Conservation (phyloP, 2,329 filamentous ascomycete species). For the Apiospora pterosperma region DNA sequence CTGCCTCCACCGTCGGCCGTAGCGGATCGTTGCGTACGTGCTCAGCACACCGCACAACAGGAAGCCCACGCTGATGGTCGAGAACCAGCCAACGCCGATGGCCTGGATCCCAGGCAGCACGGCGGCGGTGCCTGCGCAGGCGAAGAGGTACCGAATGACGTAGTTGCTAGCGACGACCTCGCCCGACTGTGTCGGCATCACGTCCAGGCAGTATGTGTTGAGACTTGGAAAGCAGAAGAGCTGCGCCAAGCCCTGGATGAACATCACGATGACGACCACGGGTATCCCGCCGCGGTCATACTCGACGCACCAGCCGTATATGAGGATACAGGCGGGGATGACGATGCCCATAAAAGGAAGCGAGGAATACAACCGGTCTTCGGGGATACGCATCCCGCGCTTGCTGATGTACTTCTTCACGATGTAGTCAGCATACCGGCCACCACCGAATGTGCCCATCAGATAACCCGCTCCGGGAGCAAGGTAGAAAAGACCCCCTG, state of each 20-base stretch:
- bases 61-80: slow-evolving; percentile 48
- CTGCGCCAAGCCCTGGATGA: slow-evolving; percentile 70
- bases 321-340: slow-evolving; percentile 61
- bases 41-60: slow-evolving; percentile 33
- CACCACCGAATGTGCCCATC: slow-evolving; percentile 61
- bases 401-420: slow-evolving; percentile 37
- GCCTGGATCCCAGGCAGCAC: slow-evolving; percentile 70
- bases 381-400: slow-evolving; percentile 58
- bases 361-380: slow-evolving; percentile 64
- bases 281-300: slow-evolving; percentile 48
- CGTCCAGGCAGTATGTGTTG: slow-evolving; percentile 80
- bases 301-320: slow-evolving; percentile 56
- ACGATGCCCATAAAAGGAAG: slow-evolving; percentile 57
- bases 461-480: slow-evolving; percentile 66
- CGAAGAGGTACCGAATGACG: slow-evolving; percentile 72
- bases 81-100: slow-evolving; percentile 81
- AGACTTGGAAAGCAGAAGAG: slow-evolving; percentile 72
- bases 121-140: slow-evolving; percentile 65
- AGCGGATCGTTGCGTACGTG: slow-evolving; percentile 33
- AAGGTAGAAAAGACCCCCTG: slow-evolving; percentile 67
- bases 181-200: slow-evolving; percentile 67
- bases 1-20: slow-evolving; percentile 38
- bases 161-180: slow-evolving; percentile 82
- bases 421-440: slow-evolving; percentile 39
- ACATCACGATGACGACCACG: slow-evolving; percentile 69